Evolutionary conservation across 2,329 filamentous ascomycete genomes (phyloP).

Genomic region (Endothia cerciana): DNA sequence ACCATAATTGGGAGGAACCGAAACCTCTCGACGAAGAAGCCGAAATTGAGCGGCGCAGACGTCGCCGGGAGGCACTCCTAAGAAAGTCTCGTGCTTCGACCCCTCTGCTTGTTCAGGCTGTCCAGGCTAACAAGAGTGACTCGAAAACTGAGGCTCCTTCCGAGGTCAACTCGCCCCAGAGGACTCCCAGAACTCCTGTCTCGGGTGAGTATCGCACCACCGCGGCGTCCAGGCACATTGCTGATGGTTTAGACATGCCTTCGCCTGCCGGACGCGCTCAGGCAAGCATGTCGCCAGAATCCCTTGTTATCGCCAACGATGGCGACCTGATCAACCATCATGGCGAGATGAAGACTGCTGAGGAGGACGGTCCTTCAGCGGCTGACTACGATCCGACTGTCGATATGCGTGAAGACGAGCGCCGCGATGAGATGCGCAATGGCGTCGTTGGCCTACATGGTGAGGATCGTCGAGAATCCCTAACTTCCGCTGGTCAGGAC

Average conservation of each 20-base stretch:
- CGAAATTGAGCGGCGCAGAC: slow-evolving; percentile 82
- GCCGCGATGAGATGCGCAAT: slow-evolving; percentile 68
- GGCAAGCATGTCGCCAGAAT: slow-evolving; percentile 59
- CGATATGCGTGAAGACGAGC: slow-evolving; percentile 85
- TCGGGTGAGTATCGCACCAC: slow-evolving; percentile 46
- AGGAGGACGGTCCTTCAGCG: slow-evolving; percentile 80
- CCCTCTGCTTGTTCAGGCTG: slow-evolving; percentile 74
- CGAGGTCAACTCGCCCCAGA: slow-evolving; percentile 47
- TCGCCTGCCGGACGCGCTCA: slow-evolving; percentile 43
- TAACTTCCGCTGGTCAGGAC: slow-evolving; percentile 31
- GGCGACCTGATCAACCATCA: slow-evolving; percentile 68
- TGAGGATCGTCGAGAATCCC: slow-evolving; percentile 38
- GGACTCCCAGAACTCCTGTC: slow-evolving; percentile 46
- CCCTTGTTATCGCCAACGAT: slow-evolving; percentile 68
- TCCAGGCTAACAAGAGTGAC: slow-evolving; percentile 65
- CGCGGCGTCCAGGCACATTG: not conserved
- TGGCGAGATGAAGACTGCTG: slow-evolving; percentile 44
- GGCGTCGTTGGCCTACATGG: slow-evolving; percentile 58
- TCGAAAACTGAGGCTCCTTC: slow-evolving; percentile 58
- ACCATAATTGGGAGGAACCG: slow-evolving; percentile 54
- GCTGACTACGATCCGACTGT: slow-evolving; percentile 89
- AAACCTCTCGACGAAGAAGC: slow-evolving; percentile 78
- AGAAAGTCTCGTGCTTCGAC: slow-evolving; percentile 79
- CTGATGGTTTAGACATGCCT: slow-evolving; percentile 30
- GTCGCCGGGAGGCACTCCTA: slow-evolving; percentile 81